Evolutionary conservation across 2,329 filamentous ascomycete species (phyloP).

Genomic region (Fusarium napiforme): DNA sequence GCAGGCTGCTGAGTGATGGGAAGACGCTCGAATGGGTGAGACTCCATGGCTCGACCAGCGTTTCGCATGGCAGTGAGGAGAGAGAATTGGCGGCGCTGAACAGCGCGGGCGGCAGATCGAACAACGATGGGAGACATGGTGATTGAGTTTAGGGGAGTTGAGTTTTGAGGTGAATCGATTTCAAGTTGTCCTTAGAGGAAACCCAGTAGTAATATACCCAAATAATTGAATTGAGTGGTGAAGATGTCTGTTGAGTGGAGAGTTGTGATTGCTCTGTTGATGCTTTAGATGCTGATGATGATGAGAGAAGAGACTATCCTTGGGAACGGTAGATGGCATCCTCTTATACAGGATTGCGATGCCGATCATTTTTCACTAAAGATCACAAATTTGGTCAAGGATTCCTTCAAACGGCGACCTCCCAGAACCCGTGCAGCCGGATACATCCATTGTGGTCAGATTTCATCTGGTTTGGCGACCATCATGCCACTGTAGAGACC

Average conservation of each 20-base stretch:
- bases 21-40: constrained; percentile 52
- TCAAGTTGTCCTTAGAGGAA: constrained; percentile 2
- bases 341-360: constrained; percentile 42
- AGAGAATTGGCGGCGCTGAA: constrained; percentile 50
- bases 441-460: constrained; percentile 45
- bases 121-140: constrained; percentile 46
- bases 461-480: constrained; percentile 38
- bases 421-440: constrained; percentile 39
- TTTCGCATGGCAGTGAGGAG: constrained; percentile 48
- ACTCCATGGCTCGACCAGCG: constrained; percentile 49
- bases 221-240: constrained; percentile 20
- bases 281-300: constrained; percentile 38
- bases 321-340: constrained; percentile 29
- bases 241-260: constrained; percentile 41
- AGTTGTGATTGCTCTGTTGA: constrained; percentile 35
- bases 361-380: constrained; percentile 20
- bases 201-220: constrained; percentile 25
- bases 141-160: constrained; percentile 26
- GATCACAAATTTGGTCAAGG: constrained; percentile 26
- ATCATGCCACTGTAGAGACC: constrained; percentile 42
- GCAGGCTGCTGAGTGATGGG: constrained; percentile 44
- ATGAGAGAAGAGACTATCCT: constrained; percentile 29
- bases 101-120: constrained; percentile 46
- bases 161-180: constrained; percentile 17
- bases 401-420: constrained; percentile 40